These are phyloP conservation scores for Glaciozyma martinii DNA, from an alignment of 768 basidiomycete genomes.

Conservation along the genomic window DNA sequence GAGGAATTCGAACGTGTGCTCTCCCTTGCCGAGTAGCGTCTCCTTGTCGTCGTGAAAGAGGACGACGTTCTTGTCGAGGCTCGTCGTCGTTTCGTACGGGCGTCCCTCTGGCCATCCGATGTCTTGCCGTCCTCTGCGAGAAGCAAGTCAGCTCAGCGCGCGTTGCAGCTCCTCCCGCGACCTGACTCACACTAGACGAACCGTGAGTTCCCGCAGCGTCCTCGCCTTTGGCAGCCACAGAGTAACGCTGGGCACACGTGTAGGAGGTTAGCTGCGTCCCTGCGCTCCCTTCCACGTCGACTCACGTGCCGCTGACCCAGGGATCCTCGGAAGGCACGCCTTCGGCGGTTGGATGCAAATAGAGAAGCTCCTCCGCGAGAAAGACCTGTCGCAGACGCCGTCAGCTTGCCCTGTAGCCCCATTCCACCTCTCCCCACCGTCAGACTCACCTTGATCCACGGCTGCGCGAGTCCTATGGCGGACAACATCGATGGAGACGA, in stretches of 20 bases:
- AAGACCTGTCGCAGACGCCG: neutral
- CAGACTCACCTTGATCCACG: constrained; percentile 1
- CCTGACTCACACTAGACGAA: constrained; percentile 3
- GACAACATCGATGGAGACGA: neutral
- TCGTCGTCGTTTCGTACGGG: constrained; percentile 19
- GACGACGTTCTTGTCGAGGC: constrained; percentile 17
- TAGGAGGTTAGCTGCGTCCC: too few relatives aligned
- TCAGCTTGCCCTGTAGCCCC: too few relatives aligned
- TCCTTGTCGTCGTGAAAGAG: constrained; percentile 15
- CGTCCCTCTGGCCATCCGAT: constrained; percentile 20
- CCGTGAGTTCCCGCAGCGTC: constrained; percentile 21
- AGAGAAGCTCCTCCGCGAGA: constrained; percentile 25
- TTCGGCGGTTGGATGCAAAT: constrained; percentile 14
- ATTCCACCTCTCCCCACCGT: too few relatives aligned
- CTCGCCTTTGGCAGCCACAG: constrained; percentile 28
- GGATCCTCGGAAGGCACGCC: constrained; percentile 19
- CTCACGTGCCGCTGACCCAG: constrained; percentile 9
- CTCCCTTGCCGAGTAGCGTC: constrained; percentile 17
- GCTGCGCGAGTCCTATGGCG: constrained; percentile 22
- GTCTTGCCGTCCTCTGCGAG: constrained; percentile 12
- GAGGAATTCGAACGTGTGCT: constrained; percentile 29
- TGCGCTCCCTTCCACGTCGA: neutral
- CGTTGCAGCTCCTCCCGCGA: neutral
- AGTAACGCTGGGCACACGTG: neutral
- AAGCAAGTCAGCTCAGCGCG: neutral